Conservation (phyloP, 2,329 filamentous ascomycete genomes). For the Zasmidium citrigriseum region DNA sequence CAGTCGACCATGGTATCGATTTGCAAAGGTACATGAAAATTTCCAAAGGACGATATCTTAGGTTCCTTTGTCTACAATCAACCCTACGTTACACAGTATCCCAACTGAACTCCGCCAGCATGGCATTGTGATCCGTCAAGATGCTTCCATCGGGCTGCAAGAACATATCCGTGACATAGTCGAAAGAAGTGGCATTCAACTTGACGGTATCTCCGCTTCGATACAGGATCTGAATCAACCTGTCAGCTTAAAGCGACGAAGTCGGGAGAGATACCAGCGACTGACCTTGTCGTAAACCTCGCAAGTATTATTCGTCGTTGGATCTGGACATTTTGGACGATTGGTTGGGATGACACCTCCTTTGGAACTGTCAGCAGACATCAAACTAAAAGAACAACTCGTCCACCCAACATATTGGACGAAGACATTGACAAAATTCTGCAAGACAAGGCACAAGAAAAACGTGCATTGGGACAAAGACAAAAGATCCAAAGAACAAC, state of each 20-base stretch:
- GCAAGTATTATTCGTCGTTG: slow-evolving; percentile 55
- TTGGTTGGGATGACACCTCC: background rate
- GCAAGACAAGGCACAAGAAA: no score
- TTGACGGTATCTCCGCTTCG: slow-evolving; percentile 47
- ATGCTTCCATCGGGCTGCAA: slow-evolving; percentile 58
- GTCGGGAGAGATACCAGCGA: no score
- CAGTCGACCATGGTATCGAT: no score
- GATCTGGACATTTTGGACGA: slow-evolving; percentile 54
- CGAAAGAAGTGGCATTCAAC: slow-evolving; percentile 53
- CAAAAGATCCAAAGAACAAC: background rate
- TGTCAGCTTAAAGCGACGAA: no score
- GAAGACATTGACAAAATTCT: background rate
- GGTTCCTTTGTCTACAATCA: no score
- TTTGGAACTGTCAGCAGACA: background rate
- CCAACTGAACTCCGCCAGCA: slow-evolving; percentile 52
- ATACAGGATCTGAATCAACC: slow-evolving; percentile 50
- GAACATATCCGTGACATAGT: slow-evolving; percentile 60
- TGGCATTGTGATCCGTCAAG: slow-evolving; percentile 66
- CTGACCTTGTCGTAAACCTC: slow-evolving; percentile 65
- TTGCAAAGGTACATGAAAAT: no score
- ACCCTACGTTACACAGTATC: background rate
- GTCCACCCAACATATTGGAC: background rate
- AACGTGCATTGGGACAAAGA: no score
- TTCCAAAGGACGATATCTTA: no score
- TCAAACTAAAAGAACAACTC: no score